Conservation (phyloP, 164 flowering plant genomes). For the Magnolia sinica region DNA sequence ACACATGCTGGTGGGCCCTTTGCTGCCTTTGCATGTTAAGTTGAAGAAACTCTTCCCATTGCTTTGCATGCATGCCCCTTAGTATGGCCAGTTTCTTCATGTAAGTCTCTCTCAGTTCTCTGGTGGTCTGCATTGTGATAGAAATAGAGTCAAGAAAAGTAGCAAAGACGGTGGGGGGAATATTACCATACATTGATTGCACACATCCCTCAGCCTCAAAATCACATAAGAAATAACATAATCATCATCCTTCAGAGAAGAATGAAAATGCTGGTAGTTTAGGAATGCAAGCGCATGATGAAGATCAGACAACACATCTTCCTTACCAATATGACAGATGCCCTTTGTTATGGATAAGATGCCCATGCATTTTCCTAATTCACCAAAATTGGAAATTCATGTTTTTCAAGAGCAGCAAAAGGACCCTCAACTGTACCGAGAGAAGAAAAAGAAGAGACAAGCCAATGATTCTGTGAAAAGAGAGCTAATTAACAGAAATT, state of each 20-base stretch:
- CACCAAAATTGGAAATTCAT: not conserved
- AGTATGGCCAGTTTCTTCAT: constrained; percentile 61
- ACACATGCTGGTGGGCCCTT: constrained; percentile 41
- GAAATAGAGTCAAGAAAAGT: constrained; percentile 5
- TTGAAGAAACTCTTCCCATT: constrained; percentile 92
- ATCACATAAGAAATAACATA: not conserved
- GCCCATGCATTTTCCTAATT: not conserved
- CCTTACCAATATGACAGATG: not conserved
- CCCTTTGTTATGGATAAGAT: no score
- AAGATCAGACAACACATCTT: not conserved
- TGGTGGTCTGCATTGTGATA: constrained; percentile 47
- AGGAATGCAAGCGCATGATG: not conserved
- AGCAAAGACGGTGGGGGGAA: not conserved
- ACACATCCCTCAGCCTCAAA: not conserved
- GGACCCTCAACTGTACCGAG: no score
- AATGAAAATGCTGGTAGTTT: not conserved
- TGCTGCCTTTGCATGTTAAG: constrained; percentile 60
- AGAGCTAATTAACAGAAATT: not conserved
- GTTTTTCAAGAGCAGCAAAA: no score
- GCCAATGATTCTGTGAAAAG: no score
- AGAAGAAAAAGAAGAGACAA: no score
- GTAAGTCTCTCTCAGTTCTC: constrained; percentile 75
- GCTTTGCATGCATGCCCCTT: constrained; percentile 65
- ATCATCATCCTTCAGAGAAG: not conserved
- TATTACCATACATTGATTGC: no score